A percentile compares a stretch with the other conserved stretches of the same genome.
phyloP scores from a whole-genome alignment of 177 flowering plant genomes.

The Telopea speciosissima region DNA sequence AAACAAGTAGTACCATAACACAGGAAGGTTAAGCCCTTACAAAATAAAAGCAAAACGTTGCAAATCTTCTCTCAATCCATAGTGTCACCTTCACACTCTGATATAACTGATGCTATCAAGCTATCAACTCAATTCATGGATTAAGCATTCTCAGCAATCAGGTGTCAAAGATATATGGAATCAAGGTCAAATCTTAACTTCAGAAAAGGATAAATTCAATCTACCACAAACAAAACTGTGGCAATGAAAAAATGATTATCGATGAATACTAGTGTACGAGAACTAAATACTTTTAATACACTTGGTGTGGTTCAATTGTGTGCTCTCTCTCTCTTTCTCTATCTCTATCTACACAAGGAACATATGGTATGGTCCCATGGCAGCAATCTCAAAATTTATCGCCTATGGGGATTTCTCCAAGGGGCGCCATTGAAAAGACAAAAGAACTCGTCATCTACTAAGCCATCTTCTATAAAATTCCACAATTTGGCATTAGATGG shows the following conservation, averaged over 20 bases:
- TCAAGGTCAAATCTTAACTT: too few relatives aligned
- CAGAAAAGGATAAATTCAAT: background rate
- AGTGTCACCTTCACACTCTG: too few relatives aligned
- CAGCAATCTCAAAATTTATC: conserved; percentile 48
- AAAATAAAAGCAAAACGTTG: too few relatives aligned
- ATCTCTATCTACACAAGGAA: conserved; percentile 34
- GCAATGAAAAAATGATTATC: conserved; percentile 16
- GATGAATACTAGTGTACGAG: conserved; percentile 10
- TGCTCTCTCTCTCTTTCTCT: too few relatives aligned
- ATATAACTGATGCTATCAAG: too few relatives aligned
- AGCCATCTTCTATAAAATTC: conserved; percentile 11
- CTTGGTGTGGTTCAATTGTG: conserved; percentile 13
- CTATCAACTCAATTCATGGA: too few relatives aligned
- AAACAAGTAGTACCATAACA: too few relatives aligned
- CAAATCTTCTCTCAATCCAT: too few relatives aligned
- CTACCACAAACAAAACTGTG: background rate
- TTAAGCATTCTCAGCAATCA: too few relatives aligned
- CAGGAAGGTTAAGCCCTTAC: too few relatives aligned
- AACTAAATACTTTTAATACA: conserved; percentile 13
- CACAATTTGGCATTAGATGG: background rate
- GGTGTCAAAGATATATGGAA: too few relatives aligned
- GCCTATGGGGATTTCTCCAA: conserved; percentile 21
- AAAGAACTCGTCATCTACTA: conserved; percentile 18
- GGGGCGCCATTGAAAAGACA: background rate
- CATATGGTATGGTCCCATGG: conserved; percentile 14